Conservation (phyloP, 2,329 filamentous ascomycete species). For the Ophiostoma quercus region DNA sequence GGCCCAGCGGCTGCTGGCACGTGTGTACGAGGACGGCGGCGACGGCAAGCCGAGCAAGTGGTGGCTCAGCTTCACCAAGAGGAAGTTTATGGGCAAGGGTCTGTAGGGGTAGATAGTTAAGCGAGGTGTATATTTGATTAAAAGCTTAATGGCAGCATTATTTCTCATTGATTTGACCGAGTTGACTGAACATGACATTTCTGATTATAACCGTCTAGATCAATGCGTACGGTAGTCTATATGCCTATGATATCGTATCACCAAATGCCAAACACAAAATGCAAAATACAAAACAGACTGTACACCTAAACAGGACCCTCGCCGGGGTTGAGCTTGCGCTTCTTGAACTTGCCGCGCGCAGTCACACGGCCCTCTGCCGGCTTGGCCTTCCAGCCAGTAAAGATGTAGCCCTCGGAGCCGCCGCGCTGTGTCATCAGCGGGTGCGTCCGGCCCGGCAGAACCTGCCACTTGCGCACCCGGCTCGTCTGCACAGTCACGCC, state of each 20-base stretch:
- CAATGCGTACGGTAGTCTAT: neutral
- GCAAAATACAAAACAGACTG: neutral
- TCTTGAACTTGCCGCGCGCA: constrained; percentile 74
- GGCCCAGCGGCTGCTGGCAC: constrained; percentile 71
- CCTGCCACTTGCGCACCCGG: constrained; percentile 77
- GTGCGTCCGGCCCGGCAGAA: constrained; percentile 85
- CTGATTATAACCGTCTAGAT: neutral
- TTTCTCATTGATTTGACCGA: neutral
- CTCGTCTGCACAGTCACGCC: constrained; percentile 76
- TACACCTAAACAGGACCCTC: neutral
- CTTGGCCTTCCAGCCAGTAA: constrained; percentile 75
- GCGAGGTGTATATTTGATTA: neutral
- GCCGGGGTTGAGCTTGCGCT: constrained; percentile 43
- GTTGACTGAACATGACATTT: neutral
- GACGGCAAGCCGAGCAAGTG: constrained; percentile 73
- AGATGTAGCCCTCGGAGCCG: constrained; percentile 84
- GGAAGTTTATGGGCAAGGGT: constrained; percentile 98
- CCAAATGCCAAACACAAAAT: neutral
- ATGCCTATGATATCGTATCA: neutral
- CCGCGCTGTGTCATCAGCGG: constrained; percentile 87
- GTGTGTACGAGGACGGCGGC: constrained; percentile 75
- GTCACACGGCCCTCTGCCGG: constrained; percentile 75
- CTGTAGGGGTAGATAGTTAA: constrained; percentile 44
- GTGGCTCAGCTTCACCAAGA: constrained; percentile 98
- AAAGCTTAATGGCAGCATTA: neutral